Evolutionary conservation across 169 alveolate genomes (phyloP).

Genomic region (Babesia bigemina): DNA sequence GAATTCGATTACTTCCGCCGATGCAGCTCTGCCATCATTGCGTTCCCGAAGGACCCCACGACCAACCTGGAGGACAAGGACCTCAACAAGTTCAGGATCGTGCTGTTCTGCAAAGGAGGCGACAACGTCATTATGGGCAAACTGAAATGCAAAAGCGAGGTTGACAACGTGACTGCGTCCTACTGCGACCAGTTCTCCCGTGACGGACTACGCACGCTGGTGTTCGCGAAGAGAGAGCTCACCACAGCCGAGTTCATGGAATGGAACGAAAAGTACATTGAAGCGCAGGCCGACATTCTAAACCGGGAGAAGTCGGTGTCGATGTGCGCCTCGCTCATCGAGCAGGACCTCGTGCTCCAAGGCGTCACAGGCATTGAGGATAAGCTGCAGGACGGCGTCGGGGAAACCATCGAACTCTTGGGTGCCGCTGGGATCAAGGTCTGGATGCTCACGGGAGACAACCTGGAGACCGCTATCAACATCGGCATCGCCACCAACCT

Average conservation of each 20-base stretch:
- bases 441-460: constrained; percentile 99
- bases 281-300: constrained; percentile 68
- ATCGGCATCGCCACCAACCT: constrained; percentile 85
- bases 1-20: constrained; percentile 81
- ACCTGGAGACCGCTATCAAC: constrained; percentile 96
- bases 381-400: constrained; percentile 95
- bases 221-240: constrained; percentile 90
- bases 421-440: constrained; percentile 94
- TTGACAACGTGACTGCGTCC: constrained; percentile 69
- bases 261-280: constrained; percentile 76
- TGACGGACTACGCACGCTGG: constrained; percentile 89
- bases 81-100: constrained; percentile 59
- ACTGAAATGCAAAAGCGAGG: constrained; percentile 54
- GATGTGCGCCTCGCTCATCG: constrained; percentile 85
- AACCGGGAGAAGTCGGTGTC: constrained; percentile 79
- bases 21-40: constrained; percentile 77
- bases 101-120: constrained; percentile 91
- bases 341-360: constrained; percentile 87
- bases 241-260: constrained; percentile 71
- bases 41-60: constrained; percentile 67
- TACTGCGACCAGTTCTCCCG: constrained; percentile 81
- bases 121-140: constrained; percentile 88
- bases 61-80: constrained; percentile 39
- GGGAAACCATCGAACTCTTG: constrained; percentile 92
- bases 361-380: constrained; percentile 98